Evolutionary conservation across 345 rosid genomes (phyloP), one percentile per base, ranked within the genome.

Genomic region (Salix dunnii): DNA sequence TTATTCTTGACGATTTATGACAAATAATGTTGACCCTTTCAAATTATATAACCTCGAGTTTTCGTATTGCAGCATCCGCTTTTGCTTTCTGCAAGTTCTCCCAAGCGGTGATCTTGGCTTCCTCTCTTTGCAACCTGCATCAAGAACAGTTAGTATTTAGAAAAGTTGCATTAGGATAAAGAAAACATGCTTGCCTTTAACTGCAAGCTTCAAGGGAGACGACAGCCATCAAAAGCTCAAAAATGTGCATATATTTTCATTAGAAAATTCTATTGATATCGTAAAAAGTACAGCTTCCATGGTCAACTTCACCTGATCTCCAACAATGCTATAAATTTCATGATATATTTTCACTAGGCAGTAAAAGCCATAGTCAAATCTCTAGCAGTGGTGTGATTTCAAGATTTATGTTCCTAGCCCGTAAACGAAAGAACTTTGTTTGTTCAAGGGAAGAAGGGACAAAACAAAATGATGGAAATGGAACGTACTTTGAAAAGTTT

Each of bases 11-110:
- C 1, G n/a, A 51, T 20, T 18, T 7, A 51, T 17, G 21, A 51
- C 58, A 51, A 20, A 18, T 51, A 18, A 51, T 20, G 8, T 51
- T 20, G 58, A 51, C n/a, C 25, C 7, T 0, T 53, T 53, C 60
- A 53, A 53, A 21, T 16, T 18, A n/a, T 28, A 17, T 13, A 35
- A 95, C 99, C 99, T 96, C 98, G 0, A 96, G 94, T 81, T 90
- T 93, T 75, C 92, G 71, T 28, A 93, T 88, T 61, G 98, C 92
- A 6, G 99, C 98, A 86, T 96, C 97, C n/a, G 98, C 99, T 87
- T 92, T 96, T 49, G 98, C 97, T 82, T 89, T 91, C 84, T 96
- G 99, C 77, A 96, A 76, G 81, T 92, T 96, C 76, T 96, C 99
- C 99, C 99, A 96, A 40, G 99, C 99, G 3, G 85, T 81, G 75